These are phyloP conservation scores for Aphanomyces cochlioides DNA, from an alignment of 352 stramenopile genomes.

Conservation along the genomic window DNA sequence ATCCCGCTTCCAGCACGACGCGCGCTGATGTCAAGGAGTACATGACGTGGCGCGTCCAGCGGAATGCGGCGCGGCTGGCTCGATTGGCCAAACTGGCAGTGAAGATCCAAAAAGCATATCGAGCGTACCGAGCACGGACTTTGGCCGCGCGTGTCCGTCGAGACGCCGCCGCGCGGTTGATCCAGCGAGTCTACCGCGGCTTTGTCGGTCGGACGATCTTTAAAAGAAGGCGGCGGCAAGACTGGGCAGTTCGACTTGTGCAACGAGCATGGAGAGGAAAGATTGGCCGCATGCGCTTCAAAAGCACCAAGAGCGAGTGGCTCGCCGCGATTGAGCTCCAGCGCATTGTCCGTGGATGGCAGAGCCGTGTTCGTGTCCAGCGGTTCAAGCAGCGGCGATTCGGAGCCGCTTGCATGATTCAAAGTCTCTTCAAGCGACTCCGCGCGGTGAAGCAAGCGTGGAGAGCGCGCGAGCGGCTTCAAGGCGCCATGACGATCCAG, in stretches of 20 bases:
- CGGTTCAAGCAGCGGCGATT: slow-evolving; percentile 51
- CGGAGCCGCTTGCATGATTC: slow-evolving; percentile 63
- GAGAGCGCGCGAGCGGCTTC: slow-evolving; percentile 43
- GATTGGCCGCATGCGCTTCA: slow-evolving; percentile 72
- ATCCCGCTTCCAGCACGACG: slow-evolving; percentile 47
- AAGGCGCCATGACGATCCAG: slow-evolving; percentile 78
- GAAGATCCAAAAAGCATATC: slow-evolving; percentile 88
- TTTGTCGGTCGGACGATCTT: slow-evolving; percentile 51
- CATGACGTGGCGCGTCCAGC: slow-evolving; percentile 93
- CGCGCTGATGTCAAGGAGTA: slow-evolving; percentile 89
- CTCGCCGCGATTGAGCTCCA: slow-evolving; percentile 82
- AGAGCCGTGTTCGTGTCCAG: slow-evolving; percentile 56
- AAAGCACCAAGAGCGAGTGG: slow-evolving; percentile 67
- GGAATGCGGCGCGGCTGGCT: slow-evolving; percentile 90
- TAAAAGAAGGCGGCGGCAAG: slow-evolving; percentile 47
- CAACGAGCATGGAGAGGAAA: slow-evolving; percentile 91
- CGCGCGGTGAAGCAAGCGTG: slow-evolving; percentile 53
- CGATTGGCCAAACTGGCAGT: slow-evolving; percentile 77
- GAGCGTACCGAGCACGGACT: slow-evolving; percentile 83
- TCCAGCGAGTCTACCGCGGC: slow-evolving; percentile 88
- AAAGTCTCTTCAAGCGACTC: slow-evolving; percentile 70
- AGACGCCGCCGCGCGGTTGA: slow-evolving; percentile 64
- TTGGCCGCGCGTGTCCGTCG: slow-evolving; percentile 70
- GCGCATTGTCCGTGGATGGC: slow-evolving; percentile 75
- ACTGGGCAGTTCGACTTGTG: slow-evolving; percentile 89